Conservation (phyloP, 148 eudicot genomes). For the Polygonum aviculare region DNA sequence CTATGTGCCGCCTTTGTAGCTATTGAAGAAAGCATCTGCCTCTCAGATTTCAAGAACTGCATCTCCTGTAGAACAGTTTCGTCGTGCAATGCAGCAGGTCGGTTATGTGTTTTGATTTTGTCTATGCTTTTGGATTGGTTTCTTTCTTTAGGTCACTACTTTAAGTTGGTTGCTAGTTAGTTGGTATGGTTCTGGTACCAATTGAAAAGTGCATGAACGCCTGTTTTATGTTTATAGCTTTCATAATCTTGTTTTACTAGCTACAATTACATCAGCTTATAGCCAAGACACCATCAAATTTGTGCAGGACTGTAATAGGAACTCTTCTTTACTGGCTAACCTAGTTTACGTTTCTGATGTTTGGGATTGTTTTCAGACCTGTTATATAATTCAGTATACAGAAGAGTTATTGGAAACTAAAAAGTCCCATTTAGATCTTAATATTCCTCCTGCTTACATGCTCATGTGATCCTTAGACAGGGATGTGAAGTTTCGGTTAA, state of each 20-base stretch:
- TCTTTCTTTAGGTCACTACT: neutral
- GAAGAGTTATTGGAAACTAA: neutral
- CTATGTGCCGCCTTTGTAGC: conserved; percentile 59
- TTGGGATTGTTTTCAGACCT: neutral
- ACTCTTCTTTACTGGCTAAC: neutral
- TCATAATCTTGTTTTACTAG: neutral
- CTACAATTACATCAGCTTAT: neutral
- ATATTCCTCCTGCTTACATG: conserved; percentile 22
- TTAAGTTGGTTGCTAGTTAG: neutral
- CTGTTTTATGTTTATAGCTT: neutral
- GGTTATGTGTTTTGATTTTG: conserved; percentile 17
- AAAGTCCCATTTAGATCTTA: neutral
- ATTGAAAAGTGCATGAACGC: neutral
- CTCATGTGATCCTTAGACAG: conserved; percentile 59
- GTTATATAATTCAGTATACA: neutral
- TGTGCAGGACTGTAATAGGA: neutral
- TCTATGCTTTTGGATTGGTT: neutral
- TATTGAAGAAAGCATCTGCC: conserved; percentile 67
- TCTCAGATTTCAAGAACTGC: conserved; percentile 44
- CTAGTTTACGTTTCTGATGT: neutral
- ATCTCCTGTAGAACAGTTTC: conserved; percentile 71
- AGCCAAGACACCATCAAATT: neutral
- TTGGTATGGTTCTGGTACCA: neutral
- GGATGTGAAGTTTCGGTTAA: conserved; percentile 82
- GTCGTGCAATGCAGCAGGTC: conserved; percentile 63